Base-by-base conservation (phyloP, 2,329 filamentous ascomycete species). In the Calonectria multiphialidica region DNA sequence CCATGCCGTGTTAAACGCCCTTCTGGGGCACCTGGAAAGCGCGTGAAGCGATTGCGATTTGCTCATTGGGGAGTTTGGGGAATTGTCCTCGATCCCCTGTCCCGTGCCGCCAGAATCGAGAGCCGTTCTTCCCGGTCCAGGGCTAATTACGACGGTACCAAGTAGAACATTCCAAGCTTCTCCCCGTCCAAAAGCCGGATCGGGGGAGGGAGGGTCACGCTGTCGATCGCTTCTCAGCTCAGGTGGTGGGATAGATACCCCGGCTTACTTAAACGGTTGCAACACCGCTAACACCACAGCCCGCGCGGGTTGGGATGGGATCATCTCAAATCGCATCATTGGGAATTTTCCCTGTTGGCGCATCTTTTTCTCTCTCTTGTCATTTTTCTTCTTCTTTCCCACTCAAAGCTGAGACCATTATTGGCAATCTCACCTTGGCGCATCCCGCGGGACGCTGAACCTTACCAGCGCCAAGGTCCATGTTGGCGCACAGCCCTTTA, bases 31-130 rank as follows among this genome's bases (percentile, higher is more conserved):
- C 21, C 28, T 30, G 1, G 9, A 59, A 25, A 15, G n/a, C 50
- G 2, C n/a, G 50, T 37, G 50, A 57, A 57, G 33, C 12, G 33
- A 3, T 16, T 45, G 57, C 35, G 7, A 18, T 15, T 15, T 44
- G 49, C 44, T 47, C 40, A 70, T 70, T 70, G 68, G 68, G 23
- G 49, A 37, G 2, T 2, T 70, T 70, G 68, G 68, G 23, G 49
- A 37, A 2, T 2, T 49, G 21, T 18, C 7, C 2, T 5, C 2
- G 9, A 13, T 59, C 18, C 30, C 33, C 30, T 61, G 40, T 28
- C 40, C 28, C 13, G 50, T 30, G 40, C 25, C 30, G 53, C 55
- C 57, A 44, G 57, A 16, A 5, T 16, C 21, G 1, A n/a, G 16
- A 62, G 57, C 57, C 57, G 57, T 21, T 30, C 21, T 62, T 62